Evolutionary conservation across 768 basidiomycete species (phyloP).

Genomic region (Leccinum variicolor): DNA sequence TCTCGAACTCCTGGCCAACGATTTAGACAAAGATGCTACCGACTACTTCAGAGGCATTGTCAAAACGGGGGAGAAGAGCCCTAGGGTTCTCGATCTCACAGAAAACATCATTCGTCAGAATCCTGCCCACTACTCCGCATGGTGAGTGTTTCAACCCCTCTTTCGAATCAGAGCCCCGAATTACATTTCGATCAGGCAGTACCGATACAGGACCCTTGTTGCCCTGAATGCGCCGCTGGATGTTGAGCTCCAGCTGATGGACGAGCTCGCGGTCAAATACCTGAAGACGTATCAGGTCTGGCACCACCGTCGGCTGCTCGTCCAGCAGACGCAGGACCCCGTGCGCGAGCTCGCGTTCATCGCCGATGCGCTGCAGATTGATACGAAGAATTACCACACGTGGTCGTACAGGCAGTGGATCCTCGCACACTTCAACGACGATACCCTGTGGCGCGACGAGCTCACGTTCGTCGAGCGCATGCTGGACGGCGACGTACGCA

Average conservation of each 20-base stretch:
- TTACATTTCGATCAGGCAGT: conserved; percentile 63
- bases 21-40: conserved; percentile 86
- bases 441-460: conserved; percentile 70
- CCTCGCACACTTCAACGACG: conserved; percentile 76
- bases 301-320: conserved; percentile 84
- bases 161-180: background rate
- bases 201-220: conserved; percentile 84
- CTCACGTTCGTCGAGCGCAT: conserved; percentile 71
- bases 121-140: conserved; percentile 96
- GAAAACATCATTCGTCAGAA: conserved; percentile 87
- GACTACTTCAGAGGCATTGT: conserved; percentile 89
- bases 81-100: conserved; percentile 81
- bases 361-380: conserved; percentile 62
- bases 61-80: conserved; percentile 71
- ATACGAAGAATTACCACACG: conserved; percentile 98
- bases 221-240: conserved; percentile 63
- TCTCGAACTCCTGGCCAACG: conserved; percentile 6
- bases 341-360: conserved; percentile 78
- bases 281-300: conserved; percentile 98
- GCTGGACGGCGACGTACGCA: conserved; percentile 75
- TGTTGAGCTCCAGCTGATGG: conserved; percentile 81
- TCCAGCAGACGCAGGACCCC: conserved; percentile 52
- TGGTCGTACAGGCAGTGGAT: conserved; percentile 99
- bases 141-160: conserved; percentile 47
- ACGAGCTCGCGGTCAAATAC: conserved; percentile 76